Percentiles rank a stretch among this genome's conserved stretches.
phyloP scores from a whole-genome alignment of 495 filamentous ascomycete species.

The Pyrenopolyporus hunteri region DNA sequence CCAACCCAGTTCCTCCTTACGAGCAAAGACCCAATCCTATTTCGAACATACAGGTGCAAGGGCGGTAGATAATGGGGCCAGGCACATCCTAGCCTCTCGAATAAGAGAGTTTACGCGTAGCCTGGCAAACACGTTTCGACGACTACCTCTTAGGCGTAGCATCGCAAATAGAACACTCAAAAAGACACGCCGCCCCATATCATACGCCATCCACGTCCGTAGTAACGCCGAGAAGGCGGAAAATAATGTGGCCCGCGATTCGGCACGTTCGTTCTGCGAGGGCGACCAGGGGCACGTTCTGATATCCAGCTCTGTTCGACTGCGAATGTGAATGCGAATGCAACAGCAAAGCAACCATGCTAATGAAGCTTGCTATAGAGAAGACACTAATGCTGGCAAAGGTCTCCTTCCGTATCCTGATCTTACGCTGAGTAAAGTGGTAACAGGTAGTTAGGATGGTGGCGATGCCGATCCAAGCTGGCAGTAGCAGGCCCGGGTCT shows the following conservation, averaged over 20 bases:
- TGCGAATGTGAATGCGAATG: conserved; percentile 76
- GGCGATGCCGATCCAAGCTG: conserved; percentile 85
- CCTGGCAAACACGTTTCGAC: not conserved
- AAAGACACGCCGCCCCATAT: not conserved
- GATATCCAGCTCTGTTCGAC: conserved; percentile 47
- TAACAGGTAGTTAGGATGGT: conserved; percentile 79
- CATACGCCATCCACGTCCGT: conserved; percentile 25
- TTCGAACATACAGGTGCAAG: not conserved
- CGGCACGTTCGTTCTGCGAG: conserved; percentile 28
- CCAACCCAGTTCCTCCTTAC: too few relatives aligned
- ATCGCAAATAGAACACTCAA: not conserved
- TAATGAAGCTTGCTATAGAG: conserved; percentile 75
- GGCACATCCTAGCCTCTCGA: not conserved
- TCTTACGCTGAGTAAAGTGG: conserved; percentile 79
- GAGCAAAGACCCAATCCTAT: too few relatives aligned
- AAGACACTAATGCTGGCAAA: conserved; percentile 78
- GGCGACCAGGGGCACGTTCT: conserved; percentile 37
- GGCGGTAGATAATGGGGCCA: not conserved
- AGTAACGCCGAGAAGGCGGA: conserved; percentile 39
- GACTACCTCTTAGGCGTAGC: not conserved
- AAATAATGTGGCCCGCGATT: conserved; percentile 28
- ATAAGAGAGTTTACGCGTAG: not conserved
- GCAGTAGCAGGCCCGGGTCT: conserved; percentile 78
- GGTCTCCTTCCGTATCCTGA: conserved; percentile 82
- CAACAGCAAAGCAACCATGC: conserved; percentile 71